Evolutionary conservation across 352 stramenopile genomes (phyloP), one percentile per base, ranked within the genome.

Genomic region (Halophytophthora batemanensis): DNA sequence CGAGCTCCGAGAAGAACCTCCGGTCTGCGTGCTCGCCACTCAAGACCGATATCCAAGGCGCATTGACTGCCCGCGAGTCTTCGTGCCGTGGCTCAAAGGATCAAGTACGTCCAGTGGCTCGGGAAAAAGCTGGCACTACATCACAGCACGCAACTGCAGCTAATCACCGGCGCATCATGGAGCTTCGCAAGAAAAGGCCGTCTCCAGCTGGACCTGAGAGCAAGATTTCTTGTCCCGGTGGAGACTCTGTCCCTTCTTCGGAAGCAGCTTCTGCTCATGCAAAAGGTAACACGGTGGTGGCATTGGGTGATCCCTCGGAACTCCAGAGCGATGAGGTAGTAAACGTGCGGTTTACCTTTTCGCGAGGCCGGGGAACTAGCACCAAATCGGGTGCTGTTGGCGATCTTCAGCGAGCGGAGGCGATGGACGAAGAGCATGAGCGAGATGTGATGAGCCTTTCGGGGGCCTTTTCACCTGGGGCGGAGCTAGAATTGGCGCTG

Each of bases 341-440:
- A 15, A 60, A 67, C 19, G 67, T 89, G 18, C 68, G 73, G 5
- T 86, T 87, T 42, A 86, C 73, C 3, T 82, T 83, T 53, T 82
- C 70, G 1, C 60, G 66, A 25, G 53, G 60, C 45, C 44, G 48
- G 25, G 28, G 23, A 23, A 44, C 23, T 15, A 46, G 41, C 8
- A 12, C 15, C 14, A 51, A 6, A 39, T 21, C 55, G 6, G 44
- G 12, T 6, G 19, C 22, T 13, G 19, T 31, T 2, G 46, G 56
- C 4, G 45, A 47, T 8, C 25, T 22, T 15, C 35, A 39, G 0
- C 29, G 45, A 59, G 61, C 52, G 25, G 43, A 15, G 22, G 39
- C 42, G 21, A 22, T 53, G 12, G 11, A 58, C 35, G 14, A n/a
- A 14, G 25, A 35, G n/a, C 15, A 39, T 12, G 41, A 54, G 18